Base-by-base conservation (phyloP, 352 stramenopile genomes). In the Thraustotheca clavata region DNA sequence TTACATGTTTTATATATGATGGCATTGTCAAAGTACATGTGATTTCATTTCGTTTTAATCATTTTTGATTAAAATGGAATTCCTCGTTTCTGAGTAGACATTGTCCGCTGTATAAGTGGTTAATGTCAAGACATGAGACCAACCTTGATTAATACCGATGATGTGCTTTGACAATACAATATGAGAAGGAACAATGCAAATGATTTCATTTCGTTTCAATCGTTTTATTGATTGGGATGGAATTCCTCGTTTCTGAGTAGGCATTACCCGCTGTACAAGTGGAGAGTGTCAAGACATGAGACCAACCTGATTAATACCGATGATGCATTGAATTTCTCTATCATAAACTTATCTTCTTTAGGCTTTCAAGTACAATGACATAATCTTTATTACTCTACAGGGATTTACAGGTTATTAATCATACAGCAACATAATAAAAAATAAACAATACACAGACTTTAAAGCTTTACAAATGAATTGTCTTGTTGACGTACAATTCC, bases 211-310 rank as follows among this genome's bases (percentile, higher is more conserved):
- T 65, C 57, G 29, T 65, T 46, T n/a, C 18, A 1, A 26, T 11
- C 40, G 57, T 4, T 18, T 65, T 14, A 12, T 43, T 18, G 43
- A 29, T 14, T 14, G 43, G 11, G 57, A 65, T 65, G 57, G 57
- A 65, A 65, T 65, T 65, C 57, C 57, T 65, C 57, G 57, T 62
- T 62, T 62, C 54, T 62, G 54, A 62, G 54, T 26, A 62, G 16
- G 34, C 55, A 26, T 2, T 16, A 46, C 55, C 47, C 47, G 16
- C 16, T 32, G 47, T 14, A n/a, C 16, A 54, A 54, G 47, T 31
- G 49, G 11, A 24, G 20, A 20, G 11, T 11, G 47, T 33, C 22
- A 33, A 20, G n/a, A 40, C 59, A 55, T 55, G 46, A 59, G 38
- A 43, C 38, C 59, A 67, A 67, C 40, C 46, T 67, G 40, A 55